These are phyloP conservation scores for Phyllosticta citrichinensis DNA, from an alignment of 2,329 filamentous ascomycete genomes.

Conservation along the genomic window DNA sequence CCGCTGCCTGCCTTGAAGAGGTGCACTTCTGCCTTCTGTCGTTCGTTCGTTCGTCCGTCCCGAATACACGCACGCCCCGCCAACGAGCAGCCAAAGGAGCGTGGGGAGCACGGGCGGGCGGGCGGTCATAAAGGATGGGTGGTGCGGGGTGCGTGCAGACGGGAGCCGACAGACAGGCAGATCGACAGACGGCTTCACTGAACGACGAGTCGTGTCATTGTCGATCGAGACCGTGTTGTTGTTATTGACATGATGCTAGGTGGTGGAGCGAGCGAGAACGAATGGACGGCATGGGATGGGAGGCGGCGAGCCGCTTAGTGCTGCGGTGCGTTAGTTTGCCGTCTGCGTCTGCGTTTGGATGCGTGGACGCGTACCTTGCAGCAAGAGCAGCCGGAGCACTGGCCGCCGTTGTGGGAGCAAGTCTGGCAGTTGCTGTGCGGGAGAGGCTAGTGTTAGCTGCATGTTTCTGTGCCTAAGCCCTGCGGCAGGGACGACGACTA, in stretches of 20 bases:
- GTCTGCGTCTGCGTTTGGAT: not conserved
- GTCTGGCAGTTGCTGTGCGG: slow-evolving; percentile 15
- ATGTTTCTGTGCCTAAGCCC: not conserved
- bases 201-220: too few relatives aligned
- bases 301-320: not conserved
- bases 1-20: not conserved
- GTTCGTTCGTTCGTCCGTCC: not conserved
- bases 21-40: not conserved
- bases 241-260: not conserved
- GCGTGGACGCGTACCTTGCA: slow-evolving; percentile 15
- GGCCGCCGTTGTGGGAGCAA: slow-evolving; percentile 21
- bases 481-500: not conserved
- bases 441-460: not conserved
- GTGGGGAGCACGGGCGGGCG: not conserved
- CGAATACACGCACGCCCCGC: not conserved
- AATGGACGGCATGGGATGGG: not conserved
- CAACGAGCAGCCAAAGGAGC: not conserved
- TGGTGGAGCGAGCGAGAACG: not conserved
- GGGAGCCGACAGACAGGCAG: too few relatives aligned
- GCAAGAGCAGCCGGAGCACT: slow-evolving; percentile 24
- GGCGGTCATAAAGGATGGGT: too few relatives aligned
- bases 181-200: too few relatives aligned
- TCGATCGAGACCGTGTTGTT: too few relatives aligned
- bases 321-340: not conserved
- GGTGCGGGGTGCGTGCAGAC: too few relatives aligned